phyloP scores from a whole-genome alignment of 805 yeast genomes.

The Lipomyces chichibuensis region DNA sequence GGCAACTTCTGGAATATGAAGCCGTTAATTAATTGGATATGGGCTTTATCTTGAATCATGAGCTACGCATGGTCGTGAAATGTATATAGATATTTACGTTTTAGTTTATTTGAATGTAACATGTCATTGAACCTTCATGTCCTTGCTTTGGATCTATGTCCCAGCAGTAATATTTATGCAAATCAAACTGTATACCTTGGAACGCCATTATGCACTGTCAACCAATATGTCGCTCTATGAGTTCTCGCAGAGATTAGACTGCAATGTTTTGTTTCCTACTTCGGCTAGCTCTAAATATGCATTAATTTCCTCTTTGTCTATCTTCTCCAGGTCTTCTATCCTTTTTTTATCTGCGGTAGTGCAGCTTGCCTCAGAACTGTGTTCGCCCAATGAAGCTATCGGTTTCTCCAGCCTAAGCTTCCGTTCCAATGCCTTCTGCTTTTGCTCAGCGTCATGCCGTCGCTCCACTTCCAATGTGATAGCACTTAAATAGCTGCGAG shows the following conservation, averaged over 20 bases:
- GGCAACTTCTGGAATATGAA: background rate
- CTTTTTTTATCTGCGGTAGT: background rate
- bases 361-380: background rate
- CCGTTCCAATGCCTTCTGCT: constrained; percentile 11
- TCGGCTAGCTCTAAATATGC: background rate
- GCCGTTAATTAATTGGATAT: background rate
- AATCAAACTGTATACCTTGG: background rate
- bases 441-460: constrained; percentile 3
- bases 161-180: background rate
- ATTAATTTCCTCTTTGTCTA: background rate
- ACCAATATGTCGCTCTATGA: background rate
- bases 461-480: constrained; percentile 25
- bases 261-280: background rate
- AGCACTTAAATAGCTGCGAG: constrained; percentile 13
- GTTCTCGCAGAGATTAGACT: background rate
- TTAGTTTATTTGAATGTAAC: background rate
- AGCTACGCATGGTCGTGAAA: background rate
- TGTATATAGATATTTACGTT: background rate
- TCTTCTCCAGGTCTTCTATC: background rate
- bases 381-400: background rate
- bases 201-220: background rate
- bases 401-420: constrained; percentile 14
- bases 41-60: background rate
- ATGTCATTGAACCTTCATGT: background rate
- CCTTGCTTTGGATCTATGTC: background rate